Evolutionary conservation across 2,329 filamentous ascomycete genomes (phyloP), one percentile per base, ranked within the genome.

Genomic region (Penicillium sp.): DNA sequence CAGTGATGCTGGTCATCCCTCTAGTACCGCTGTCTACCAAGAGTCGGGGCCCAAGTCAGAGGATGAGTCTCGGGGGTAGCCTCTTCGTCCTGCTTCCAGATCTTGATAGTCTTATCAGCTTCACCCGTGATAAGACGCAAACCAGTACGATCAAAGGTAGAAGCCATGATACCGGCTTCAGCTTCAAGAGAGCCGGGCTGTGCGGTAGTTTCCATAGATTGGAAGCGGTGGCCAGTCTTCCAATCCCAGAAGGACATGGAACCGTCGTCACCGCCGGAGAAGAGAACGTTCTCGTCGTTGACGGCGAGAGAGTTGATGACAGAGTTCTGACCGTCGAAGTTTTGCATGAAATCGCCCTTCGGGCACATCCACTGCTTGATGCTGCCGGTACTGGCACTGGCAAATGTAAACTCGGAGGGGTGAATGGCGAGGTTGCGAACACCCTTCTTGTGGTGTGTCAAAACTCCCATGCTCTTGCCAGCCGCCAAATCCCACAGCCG

Each of bases 281-380:
- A 97, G 58, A 99, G 78, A 17, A 97, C 91, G 68, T 97, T 94
- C 73, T 97, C 91, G 69, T 96, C 90, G 74, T 99, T 99, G 33
- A 94, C 92, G 43, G 91, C 85, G 45, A 99, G 79, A 0, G 92
- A 92, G 77, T 99, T 99, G 79, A 99, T 93, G 73, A 99, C 96
- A 59, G 91, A 86, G 70, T 97, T 97, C 71, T 97, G 93, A 5
- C 93, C 93, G 43, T 96, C 91, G 70, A 97, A 97, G 73, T 97
- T 97, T 75, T 97, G 93, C 94, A 99, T 99, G 73, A 99, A 97
- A 17, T 91, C 91, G 38, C 93, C 96, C 73, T 97, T 92, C 1
- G 96, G 96, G 66, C 93, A 97, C 75, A 97, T 97, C 93, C 94
- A 99, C 78, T 99, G 94, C 81, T 99, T 99, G 78, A 99, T 97